A percentile compares a stretch with the other conserved stretches of the same genome.
phyloP scores from a whole-genome alignment of 805 yeast species.

The Ogataea nitratoaversa region DNA sequence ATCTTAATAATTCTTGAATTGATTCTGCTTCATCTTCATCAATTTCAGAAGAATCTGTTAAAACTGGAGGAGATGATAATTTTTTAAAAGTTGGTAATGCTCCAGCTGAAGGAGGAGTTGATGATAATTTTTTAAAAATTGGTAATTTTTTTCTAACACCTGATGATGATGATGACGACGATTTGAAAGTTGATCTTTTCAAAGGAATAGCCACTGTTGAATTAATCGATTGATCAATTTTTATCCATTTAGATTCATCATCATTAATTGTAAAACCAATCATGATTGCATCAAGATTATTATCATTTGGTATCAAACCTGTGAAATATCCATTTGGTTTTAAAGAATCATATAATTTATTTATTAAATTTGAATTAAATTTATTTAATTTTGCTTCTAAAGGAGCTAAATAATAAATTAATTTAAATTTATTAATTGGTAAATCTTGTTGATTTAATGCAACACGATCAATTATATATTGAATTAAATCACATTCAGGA shows the following conservation, averaged over 20 bases:
- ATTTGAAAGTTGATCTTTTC: slow-evolving; percentile 9
- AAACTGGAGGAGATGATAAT: slow-evolving; percentile 30
- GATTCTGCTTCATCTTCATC: slow-evolving; percentile 34
- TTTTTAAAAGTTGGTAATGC: slow-evolving; percentile 30
- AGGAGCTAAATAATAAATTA: slow-evolving; percentile 55
- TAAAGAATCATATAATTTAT: slow-evolving; percentile 37
- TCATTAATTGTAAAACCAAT: slow-evolving; percentile 52
- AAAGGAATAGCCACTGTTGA: slow-evolving; percentile 21
- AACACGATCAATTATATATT: slow-evolving; percentile 55
- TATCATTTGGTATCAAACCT: slow-evolving; percentile 52
- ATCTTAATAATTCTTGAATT: slow-evolving; percentile 39
- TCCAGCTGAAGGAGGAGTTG: slow-evolving; percentile 2
- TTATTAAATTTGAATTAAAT: slow-evolving; percentile 44
- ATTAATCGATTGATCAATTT: slow-evolving; percentile 34
- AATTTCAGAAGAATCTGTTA: slow-evolving; percentile 45
- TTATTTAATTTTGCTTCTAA: slow-evolving; percentile 38
- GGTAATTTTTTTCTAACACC: slow-evolving; percentile 21
- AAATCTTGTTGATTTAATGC: slow-evolving; percentile 44
- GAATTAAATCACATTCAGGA: slow-evolving; percentile 36
- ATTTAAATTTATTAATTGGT: slow-evolving; percentile 34
- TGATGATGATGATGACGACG: not conserved
- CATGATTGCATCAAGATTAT: slow-evolving; percentile 58
- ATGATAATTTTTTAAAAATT: slow-evolving; percentile 24
- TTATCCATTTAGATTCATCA: slow-evolving; percentile 48
- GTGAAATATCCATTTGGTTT: slow-evolving; percentile 41